Conservation (phyloP, 352 stramenopile genomes). For the Phytophthora pini region DNA sequence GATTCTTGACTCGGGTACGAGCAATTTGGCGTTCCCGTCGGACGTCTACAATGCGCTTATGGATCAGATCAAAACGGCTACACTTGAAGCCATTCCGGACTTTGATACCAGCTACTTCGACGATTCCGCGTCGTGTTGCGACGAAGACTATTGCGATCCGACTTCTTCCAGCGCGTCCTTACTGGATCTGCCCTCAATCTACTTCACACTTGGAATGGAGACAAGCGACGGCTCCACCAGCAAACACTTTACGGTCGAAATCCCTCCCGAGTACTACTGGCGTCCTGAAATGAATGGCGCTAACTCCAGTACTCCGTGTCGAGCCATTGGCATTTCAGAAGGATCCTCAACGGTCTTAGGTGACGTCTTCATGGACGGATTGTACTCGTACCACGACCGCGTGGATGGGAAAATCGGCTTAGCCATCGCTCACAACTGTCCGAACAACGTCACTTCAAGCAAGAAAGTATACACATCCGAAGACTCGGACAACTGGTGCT, state of each 20-base stretch:
- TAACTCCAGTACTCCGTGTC: conserved; percentile 58
- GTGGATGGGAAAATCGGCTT: conserved; percentile 65
- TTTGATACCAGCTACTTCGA: conserved; percentile 82
- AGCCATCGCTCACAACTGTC: conserved; percentile 78
- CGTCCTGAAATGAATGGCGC: conserved; percentile 79
- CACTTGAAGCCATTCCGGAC: conserved; percentile 57
- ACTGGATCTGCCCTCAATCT: conserved; percentile 77
- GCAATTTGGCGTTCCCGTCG: conserved; percentile 80
- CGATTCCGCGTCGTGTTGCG: conserved; percentile 69
- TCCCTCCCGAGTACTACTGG: conserved; percentile 87
- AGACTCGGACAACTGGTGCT: conserved; percentile 62
- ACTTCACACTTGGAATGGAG: conserved; percentile 75
- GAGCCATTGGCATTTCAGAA: conserved; percentile 83
- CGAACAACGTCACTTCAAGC: conserved; percentile 74
- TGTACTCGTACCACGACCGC: conserved; percentile 83
- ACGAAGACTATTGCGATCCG: conserved; percentile 74
- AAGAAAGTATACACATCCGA: conserved; percentile 70
- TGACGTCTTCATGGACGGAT: conserved; percentile 87
- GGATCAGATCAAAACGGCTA: conserved; percentile 65
- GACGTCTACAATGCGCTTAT: conserved; percentile 83
- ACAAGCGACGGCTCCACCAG: conserved; percentile 56
- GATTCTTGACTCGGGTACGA: conserved; percentile 85
- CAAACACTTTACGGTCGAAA: conserved; percentile 78
- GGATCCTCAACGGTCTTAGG: conserved; percentile 72
- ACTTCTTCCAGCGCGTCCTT: conserved; percentile 53